Conservation (phyloP, 495 filamentous ascomycete genomes). For the Podospora pseudocomata region DNA sequence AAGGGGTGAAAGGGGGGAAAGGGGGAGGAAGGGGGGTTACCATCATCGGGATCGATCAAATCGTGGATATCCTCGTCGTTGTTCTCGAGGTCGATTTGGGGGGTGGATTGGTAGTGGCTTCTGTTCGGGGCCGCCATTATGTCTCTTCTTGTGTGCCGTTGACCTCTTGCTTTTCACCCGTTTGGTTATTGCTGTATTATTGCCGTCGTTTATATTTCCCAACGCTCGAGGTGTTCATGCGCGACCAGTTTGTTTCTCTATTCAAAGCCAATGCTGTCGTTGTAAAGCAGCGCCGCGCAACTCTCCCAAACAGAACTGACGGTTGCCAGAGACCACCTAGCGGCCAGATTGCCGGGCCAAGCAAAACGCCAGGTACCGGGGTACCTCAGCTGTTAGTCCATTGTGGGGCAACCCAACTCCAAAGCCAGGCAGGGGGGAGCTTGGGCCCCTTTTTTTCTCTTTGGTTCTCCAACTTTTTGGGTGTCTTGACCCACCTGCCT, state of each 20-base stretch:
- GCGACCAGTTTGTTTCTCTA: too few species aligned
- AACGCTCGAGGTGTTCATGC: not conserved
- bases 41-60: conserved; percentile 93
- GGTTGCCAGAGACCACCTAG: conserved; percentile 9
- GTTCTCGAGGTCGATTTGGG: conserved; percentile 75
- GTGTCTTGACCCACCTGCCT: not conserved
- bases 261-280: not conserved
- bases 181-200: not conserved
- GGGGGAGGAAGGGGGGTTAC: conserved; percentile 42
- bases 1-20: not conserved
- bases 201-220: not conserved
- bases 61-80: conserved; percentile 54
- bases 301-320: conserved; percentile 8
- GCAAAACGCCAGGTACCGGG: not conserved
- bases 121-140: conserved; percentile 33
- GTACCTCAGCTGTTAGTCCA: not conserved
- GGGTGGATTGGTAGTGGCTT: conserved; percentile 59
- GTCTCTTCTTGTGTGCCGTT: not conserved
- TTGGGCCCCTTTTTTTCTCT: not conserved
- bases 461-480: not conserved
- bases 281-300: not conserved
- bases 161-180: not conserved
- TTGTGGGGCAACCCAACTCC: not conserved
- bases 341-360: not conserved
- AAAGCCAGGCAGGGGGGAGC: not conserved